These are phyloP conservation scores for Astrocystis sublimbata DNA, from an alignment of 495 filamentous ascomycete genomes.

Conservation along the genomic window DNA sequence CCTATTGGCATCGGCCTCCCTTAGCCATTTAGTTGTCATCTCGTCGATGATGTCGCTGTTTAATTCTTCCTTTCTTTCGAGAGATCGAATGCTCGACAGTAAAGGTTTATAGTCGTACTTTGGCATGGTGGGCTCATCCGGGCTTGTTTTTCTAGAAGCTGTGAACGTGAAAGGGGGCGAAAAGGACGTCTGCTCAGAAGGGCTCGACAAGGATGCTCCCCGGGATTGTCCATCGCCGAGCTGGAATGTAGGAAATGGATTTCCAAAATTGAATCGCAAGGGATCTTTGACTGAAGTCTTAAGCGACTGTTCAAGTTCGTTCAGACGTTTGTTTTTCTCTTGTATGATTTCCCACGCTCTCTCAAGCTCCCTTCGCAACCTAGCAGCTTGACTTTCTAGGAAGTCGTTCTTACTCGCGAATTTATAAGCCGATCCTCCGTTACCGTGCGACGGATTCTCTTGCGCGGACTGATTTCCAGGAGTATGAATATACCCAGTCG, in stretches of 20 bases:
- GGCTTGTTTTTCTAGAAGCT: not conserved
- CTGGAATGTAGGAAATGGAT: not conserved
- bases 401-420: not conserved
- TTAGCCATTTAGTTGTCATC: not conserved
- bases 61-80: not conserved
- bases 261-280: not conserved
- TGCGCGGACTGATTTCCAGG: not conserved
- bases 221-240: not conserved
- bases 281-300: not conserved
- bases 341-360: conserved; percentile 12
- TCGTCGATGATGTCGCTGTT: not conserved
- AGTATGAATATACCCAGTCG: not conserved
- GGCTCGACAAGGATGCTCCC: not conserved
- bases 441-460: not conserved
- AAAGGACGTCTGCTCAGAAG: not conserved
- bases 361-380: conserved; percentile 1
- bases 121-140: not conserved
- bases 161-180: not conserved
- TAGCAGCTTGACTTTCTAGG: not conserved
- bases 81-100: not conserved
- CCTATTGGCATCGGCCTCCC: not conserved
- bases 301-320: not conserved
- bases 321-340: conserved; percentile 5
- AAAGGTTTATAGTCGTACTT: not conserved
- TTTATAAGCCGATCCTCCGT: not conserved